Evolutionary conservation across 2,329 filamentous ascomycete species (phyloP), one percentile per base, ranked within the genome.

Genomic region (Delphinella strobiligena): DNA sequence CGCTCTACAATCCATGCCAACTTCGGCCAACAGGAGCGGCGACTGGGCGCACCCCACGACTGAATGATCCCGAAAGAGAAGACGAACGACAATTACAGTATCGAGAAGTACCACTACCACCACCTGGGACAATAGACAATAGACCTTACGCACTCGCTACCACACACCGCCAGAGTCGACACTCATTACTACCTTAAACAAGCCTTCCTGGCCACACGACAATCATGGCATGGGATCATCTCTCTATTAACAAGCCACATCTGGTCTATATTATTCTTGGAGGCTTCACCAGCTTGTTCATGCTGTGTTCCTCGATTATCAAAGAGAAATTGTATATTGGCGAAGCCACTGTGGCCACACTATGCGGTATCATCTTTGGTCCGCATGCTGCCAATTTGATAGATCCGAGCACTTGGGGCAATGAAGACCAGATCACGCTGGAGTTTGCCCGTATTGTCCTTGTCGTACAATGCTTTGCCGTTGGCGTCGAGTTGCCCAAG

Each of bases 321-420:
- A 98, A 98, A 70, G 91, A 98, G 71, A 83, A 84, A 60, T 74
- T 96, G 56, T 98, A 98, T 67, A 98, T 98, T 60, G 91, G 91
- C 58, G 91, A 98, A 72, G 91, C 91, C 37, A 96, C 91, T 1
- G 85, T 98, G 33, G 86, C 87, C 37, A 93, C 86, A 2, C 63
- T 93, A 36, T 86, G 82, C 55, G 86, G 86, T 48, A 80, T 93
- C 59, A 87, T 91, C 51, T 93, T 93, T 53, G 86, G 87, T 0
- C 87, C 87, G 12, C 78, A 87, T 65, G 85, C 79, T 30, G 83
- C 84, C 43, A 77, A 86, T 51, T 69, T 93, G 30, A 88, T 93
- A 58, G 68, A 89, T 54, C 86, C 80, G 38, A 54, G 63, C 43
- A 68, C 69, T 42, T 93, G 87, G 87, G 84, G 85, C 43, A 88